A percentile compares a stretch with the other conserved stretches of the same genome.
These are phyloP conservation scores for Pseudogymnoascus sp. DNA, from an alignment of 2,329 filamentous ascomycete species.

Conservation along the genomic window DNA sequence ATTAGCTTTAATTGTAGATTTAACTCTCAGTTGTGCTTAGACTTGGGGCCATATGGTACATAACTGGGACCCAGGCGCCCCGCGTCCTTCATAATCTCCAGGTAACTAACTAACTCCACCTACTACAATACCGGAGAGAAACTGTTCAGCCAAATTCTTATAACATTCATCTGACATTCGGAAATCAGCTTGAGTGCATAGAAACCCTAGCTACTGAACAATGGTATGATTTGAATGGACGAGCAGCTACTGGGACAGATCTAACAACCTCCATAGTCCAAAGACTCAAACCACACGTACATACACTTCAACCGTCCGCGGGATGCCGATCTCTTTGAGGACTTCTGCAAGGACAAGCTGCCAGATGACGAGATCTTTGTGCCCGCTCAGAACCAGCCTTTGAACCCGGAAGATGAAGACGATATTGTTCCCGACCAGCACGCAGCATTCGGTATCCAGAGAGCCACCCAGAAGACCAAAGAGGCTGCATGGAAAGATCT, in stretches of 20 bases:
- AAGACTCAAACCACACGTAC: constrained; percentile 69
- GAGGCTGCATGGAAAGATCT: constrained; percentile 76
- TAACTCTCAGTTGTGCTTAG: neutral
- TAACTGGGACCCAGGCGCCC: neutral
- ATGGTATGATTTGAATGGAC: neutral
- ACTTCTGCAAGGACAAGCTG: constrained; percentile 63
- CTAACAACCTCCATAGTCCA: constrained; percentile 31
- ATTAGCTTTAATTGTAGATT: neutral
- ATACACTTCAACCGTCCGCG: constrained; percentile 66
- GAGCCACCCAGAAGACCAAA: constrained; percentile 64
- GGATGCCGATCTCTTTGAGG: constrained; percentile 73
- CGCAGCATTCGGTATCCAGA: constrained; percentile 77
- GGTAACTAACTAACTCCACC: neutral
- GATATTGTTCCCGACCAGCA: constrained; percentile 85
- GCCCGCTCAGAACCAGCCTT: constrained; percentile 68
- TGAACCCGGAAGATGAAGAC: constrained; percentile 84
- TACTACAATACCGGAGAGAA: neutral
- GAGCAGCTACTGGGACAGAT: neutral
- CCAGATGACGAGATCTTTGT: constrained; percentile 77
- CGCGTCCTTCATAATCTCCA: constrained; percentile 3
- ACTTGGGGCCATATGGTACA: neutral
- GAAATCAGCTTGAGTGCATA: neutral
- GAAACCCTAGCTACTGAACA: neutral
- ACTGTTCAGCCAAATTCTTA: neutral
- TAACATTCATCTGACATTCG: neutral